Base-by-base conservation (phyloP, 2,329 filamentous ascomycete species). In the Paraphaeosphaeria minitans region DNA sequence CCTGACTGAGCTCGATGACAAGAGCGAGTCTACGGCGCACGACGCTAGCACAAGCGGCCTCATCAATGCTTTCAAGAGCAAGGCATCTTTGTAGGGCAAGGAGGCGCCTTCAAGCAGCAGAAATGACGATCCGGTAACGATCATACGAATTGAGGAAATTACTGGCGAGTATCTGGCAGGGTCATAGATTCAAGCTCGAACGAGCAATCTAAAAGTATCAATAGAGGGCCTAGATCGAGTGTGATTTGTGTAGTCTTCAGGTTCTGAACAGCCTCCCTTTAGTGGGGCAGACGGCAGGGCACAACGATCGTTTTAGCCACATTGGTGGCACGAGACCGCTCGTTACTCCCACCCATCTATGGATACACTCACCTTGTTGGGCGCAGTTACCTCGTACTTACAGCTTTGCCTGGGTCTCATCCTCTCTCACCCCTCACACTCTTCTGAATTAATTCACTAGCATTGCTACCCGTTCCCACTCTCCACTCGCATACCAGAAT, bases 61-160 rank as follows among this genome's bases (percentile, higher is more conserved):
- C 67, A 93, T 99, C 78, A 89, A 89, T 60, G 92, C 91, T 10
- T 99, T 97, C 83, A 97, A 97, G 89, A 88, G 89, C 82, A 88
- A 85, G 84, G 79, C 84, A 55, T 79, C 70, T 57, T 69, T 72
- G 68, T 75, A 71, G 59, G 58, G 53, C 56, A 53, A 31, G 2
- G 13, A 14, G 24, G 37, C 35, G n/a, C 50, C 8, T 31, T 12
- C 43, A 27, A 59, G 56, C 39, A 31, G 43, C 41, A 53, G 45
- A 33, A 39, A 55, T 49, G 53, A 41, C 48, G 5, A 39, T 27
- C 43, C n/a, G 31, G 22, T 39, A 22, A 48, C 27, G 42, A 55
- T 42, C 22, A 49, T 35, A 59, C 33, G 24, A 31, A 21, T 7
- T 42, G 57, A 58, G 57, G 31, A 53, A 53, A 53, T 19, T 21